Evolutionary conservation across 2,329 filamentous ascomycete genomes (phyloP).

Genomic region (Cladosporium sp.): DNA sequence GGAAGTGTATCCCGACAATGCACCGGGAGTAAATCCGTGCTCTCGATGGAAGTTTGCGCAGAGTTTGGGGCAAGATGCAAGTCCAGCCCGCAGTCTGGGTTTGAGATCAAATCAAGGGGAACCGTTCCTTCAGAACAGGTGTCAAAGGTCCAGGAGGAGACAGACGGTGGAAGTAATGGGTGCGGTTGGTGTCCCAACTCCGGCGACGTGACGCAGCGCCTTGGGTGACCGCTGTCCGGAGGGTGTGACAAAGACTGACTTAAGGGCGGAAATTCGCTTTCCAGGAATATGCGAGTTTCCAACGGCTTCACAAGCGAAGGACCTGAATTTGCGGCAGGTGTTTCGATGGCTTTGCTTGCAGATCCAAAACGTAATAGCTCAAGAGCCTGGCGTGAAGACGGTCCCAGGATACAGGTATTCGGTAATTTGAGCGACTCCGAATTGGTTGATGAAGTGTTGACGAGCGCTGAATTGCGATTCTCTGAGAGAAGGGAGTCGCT

Average conservation of each 20-base stretch:
- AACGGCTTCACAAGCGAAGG: background rate
- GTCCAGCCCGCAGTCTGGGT: no score
- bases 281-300: background rate
- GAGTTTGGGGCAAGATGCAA: no score
- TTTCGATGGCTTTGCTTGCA: background rate
- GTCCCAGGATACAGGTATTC: background rate
- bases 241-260: background rate
- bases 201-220: background rate
- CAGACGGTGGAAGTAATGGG: no score
- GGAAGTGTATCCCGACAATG: background rate
- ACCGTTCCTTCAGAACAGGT: no score
- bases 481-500: background rate
- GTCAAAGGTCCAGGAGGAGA: no score
- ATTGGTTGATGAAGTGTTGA: background rate
- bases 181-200: background rate
- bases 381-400: constrained; percentile 2
- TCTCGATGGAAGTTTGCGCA: no score
- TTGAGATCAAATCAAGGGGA: no score
- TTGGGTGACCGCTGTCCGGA: background rate
- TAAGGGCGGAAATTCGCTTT: constrained; percentile 7
- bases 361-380: constrained; percentile 7
- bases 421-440: constrained; percentile 2
- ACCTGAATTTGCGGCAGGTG: background rate
- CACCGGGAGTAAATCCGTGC: no score
- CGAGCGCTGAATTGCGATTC: background rate